Conservation (phyloP, 345 rosid species). For the Gossypioides kirkii region DNA sequence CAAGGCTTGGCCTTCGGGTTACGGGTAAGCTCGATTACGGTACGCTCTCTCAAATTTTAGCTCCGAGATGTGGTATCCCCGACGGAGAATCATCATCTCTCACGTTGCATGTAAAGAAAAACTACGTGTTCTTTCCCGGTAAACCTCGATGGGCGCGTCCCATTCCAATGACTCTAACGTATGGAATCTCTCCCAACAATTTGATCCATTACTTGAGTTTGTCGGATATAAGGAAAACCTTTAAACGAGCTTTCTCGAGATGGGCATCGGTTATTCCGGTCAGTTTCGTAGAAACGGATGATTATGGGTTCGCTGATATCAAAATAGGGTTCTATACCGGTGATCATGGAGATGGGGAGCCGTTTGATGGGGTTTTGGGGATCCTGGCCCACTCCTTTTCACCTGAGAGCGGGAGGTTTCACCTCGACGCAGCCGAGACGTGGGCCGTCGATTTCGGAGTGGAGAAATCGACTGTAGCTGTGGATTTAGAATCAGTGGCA, state of each 20-base stretch:
- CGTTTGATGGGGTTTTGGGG: slow-evolving; percentile 83
- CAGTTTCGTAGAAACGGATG: slow-evolving; percentile 46
- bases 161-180: slow-evolving; percentile 52
- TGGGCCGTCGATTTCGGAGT: slow-evolving; percentile 66
- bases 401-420: slow-evolving; percentile 74
- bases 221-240: slow-evolving; percentile 34
- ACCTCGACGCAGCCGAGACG: slow-evolving; percentile 70
- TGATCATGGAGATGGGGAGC: slow-evolving; percentile 86
- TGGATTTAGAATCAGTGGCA: slow-evolving; percentile 84
- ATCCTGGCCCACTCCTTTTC: slow-evolving; percentile 78
- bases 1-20: slow-evolving; percentile 42
- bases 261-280: slow-evolving; percentile 81
- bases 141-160: slow-evolving; percentile 62
- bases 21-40: slow-evolving; percentile 52
- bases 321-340: slow-evolving; percentile 72
- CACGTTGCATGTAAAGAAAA: slow-evolving; percentile 24
- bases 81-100: slow-evolving; percentile 25
- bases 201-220: slow-evolving; percentile 33
- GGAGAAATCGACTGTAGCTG: slow-evolving; percentile 61
- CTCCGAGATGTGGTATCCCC: slow-evolving; percentile 59
- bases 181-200: slow-evolving; percentile 60
- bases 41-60: slow-evolving; percentile 36
- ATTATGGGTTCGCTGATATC: slow-evolving; percentile 61
- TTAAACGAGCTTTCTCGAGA: slow-evolving; percentile 48
- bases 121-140: slow-evolving; percentile 52